These are phyloP conservation scores for Thelonectria rubi DNA, from an alignment of 2,329 filamentous ascomycete species.

Conservation along the genomic window DNA sequence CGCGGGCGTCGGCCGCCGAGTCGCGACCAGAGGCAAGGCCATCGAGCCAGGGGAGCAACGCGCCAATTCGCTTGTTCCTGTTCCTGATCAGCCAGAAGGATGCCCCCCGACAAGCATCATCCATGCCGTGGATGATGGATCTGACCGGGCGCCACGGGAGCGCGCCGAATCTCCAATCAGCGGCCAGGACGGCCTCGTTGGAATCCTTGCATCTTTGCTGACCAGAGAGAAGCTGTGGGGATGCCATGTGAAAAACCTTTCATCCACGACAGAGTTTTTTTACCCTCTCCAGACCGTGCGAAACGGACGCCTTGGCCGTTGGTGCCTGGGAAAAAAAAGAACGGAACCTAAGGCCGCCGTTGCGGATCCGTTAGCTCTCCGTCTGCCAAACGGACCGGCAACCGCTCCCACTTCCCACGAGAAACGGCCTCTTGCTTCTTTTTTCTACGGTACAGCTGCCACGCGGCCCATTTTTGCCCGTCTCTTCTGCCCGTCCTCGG, in stretches of 20 bases:
- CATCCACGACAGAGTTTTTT: no score
- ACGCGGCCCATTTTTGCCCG: slow-evolving; percentile 31
- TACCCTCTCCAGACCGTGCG: not conserved
- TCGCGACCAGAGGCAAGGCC: not conserved
- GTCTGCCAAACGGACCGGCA: slow-evolving; percentile 29
- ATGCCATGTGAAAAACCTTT: no score
- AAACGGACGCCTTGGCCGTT: not conserved
- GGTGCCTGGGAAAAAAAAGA: slow-evolving; percentile 5
- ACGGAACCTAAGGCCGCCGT: slow-evolving; percentile 1
- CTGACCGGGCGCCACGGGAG: slow-evolving; percentile 30
- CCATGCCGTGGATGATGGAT: slow-evolving; percentile 12
- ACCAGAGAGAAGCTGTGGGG: no score
- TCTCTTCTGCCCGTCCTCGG: slow-evolving; percentile 9
- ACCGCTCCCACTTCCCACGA: slow-evolving; percentile 19
- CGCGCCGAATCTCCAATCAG: slow-evolving; percentile 39
- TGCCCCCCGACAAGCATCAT: slow-evolving; percentile 11
- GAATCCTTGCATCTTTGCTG: slow-evolving; percentile 23
- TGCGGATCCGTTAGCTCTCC: slow-evolving; percentile 16
- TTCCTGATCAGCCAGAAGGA: not conserved
- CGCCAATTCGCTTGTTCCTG: no score
- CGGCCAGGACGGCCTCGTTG: slow-evolving; percentile 7
- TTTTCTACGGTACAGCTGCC: slow-evolving; percentile 27
- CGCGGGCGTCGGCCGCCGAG: not conserved
- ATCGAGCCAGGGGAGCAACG: no score
- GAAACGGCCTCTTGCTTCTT: slow-evolving; percentile 27